Evolutionary conservation across 116 monocot species (phyloP), one percentile per base, ranked within the genome.

Genomic region (Papilionanthe hybrid): DNA sequence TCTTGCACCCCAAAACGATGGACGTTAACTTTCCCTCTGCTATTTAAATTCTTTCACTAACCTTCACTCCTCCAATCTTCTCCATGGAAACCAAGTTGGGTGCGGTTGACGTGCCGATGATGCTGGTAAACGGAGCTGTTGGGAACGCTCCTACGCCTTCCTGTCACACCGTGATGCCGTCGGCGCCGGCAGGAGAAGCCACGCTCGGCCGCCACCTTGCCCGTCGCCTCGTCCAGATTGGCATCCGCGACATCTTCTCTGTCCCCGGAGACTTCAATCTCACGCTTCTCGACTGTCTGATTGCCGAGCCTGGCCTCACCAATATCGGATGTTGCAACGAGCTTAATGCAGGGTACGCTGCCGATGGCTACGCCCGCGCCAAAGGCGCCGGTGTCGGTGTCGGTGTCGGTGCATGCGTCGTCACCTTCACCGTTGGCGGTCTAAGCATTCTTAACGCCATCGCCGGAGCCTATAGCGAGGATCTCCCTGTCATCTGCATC

Each of bases 251-350:
- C 80, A 82, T 90, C 25, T 90, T 89, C 84, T 56, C 88, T 42
- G 85, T 88, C 5, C 88, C 88, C 12, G 85, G 88, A 18, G 88
- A 88, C 75, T 88, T 88, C 80, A 85, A 82, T 75, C 85, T 85
- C 42, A 83, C 86, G 28, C 82, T 89, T 65, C 86, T 89, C 68
- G 86, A 89, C 82, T 83, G 89, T 75, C 87, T 93, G 47, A 78
- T 87, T 63, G 93, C 87, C 28, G 93, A 93, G 85, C 86, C 88
- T 7, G 89, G 77, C 23, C 86, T 86, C 55, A 84, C 43, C 79
- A 82, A 86, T 77, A 72, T 89, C 49, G 93, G 93, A 6, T 93
- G 93, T 86, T 91, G 91, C 86, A 89, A 89, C 85, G 91, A 91
- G 86, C 89, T 91, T 42, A 91, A 92, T 76, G 93, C 91, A 10